Conservation (phyloP, 106 monocot genomes). For the Dioscorea dumetorum region DNA sequence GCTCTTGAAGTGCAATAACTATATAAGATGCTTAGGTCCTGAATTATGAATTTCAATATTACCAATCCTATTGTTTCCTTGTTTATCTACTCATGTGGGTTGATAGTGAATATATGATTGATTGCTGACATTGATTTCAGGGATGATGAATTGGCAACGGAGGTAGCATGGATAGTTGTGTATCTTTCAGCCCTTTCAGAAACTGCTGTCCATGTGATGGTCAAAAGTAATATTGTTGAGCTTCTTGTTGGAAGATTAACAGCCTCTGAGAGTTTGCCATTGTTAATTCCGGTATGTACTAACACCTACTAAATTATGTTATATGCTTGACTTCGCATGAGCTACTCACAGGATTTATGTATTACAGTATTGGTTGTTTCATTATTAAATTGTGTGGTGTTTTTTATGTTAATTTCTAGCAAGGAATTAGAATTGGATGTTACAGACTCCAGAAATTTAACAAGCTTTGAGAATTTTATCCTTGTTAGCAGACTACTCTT, state of each 20-base stretch:
- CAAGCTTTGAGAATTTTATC: too few species aligned
- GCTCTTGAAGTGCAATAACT: too few species aligned
- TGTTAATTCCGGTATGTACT: conserved; percentile 81
- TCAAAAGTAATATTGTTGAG: conserved; percentile 58
- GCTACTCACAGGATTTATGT: too few species aligned
- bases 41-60: background rate
- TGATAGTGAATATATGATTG: background rate
- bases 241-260: conserved; percentile 66
- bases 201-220: conserved; percentile 45
- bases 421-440: too few species aligned
- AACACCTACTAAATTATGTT: too few species aligned
- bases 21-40: background rate
- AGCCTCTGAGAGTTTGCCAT: conserved; percentile 72
- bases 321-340: too few species aligned
- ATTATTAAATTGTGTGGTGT: too few species aligned
- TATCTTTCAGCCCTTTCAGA: conserved; percentile 93
- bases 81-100: background rate
- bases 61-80: background rate
- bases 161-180: conserved; percentile 95
- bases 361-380: too few species aligned
- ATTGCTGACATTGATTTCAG: conserved; percentile 22
- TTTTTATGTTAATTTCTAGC: too few species aligned
- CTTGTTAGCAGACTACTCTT: too few species aligned
- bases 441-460: too few species aligned
- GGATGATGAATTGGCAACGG: conserved; percentile 86